phyloP scores from a whole-genome alignment of 345 rosid species.

The Citrus unshiu region DNA sequence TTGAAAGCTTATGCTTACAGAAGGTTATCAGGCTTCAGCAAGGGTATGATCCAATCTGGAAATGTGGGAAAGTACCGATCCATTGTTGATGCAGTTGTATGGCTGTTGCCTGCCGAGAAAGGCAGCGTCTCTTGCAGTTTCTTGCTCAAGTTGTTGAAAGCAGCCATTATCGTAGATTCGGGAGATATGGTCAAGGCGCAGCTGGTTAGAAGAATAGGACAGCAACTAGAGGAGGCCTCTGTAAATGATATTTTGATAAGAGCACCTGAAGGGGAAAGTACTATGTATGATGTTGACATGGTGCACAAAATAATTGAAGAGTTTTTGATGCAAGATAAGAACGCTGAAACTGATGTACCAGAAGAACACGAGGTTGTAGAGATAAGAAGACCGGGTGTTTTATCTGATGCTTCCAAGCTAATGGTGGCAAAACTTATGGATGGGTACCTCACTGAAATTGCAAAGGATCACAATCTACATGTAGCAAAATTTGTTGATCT shows the following conservation, averaged over 20 bases:
- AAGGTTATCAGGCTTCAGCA: constrained; percentile 64
- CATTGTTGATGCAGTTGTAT: constrained; percentile 51
- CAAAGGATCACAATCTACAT: constrained; percentile 66
- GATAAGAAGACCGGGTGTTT: constrained; percentile 44
- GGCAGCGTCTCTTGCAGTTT: constrained; percentile 73
- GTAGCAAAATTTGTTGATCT: constrained; percentile 54
- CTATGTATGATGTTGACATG: constrained; percentile 56
- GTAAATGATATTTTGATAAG: constrained; percentile 58
- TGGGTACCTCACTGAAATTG: constrained; percentile 72
- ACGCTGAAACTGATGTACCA: constrained; percentile 37
- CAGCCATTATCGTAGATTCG: constrained; percentile 48
- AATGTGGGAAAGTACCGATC: constrained; percentile 49
- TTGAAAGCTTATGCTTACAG: constrained; percentile 78
- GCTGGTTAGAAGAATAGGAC: constrained; percentile 57
- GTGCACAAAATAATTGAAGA: constrained; percentile 56
- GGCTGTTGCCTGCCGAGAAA: constrained; percentile 64
- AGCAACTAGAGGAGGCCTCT: constrained; percentile 79
- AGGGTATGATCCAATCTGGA: constrained; percentile 49
- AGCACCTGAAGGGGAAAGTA: constrained; percentile 44
- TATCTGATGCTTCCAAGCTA: constrained; percentile 80
- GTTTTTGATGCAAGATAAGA: constrained; percentile 54
- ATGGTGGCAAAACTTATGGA: constrained; percentile 80
- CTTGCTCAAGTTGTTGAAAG: constrained; percentile 75
- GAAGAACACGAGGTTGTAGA: constrained; percentile 41
- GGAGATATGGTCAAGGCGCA: constrained; percentile 44